A percentile compares a stretch with the other conserved stretches of the same genome.
Evolutionary conservation across 768 basidiomycete genomes (phyloP).

Genomic region (Russula virescens): DNA sequence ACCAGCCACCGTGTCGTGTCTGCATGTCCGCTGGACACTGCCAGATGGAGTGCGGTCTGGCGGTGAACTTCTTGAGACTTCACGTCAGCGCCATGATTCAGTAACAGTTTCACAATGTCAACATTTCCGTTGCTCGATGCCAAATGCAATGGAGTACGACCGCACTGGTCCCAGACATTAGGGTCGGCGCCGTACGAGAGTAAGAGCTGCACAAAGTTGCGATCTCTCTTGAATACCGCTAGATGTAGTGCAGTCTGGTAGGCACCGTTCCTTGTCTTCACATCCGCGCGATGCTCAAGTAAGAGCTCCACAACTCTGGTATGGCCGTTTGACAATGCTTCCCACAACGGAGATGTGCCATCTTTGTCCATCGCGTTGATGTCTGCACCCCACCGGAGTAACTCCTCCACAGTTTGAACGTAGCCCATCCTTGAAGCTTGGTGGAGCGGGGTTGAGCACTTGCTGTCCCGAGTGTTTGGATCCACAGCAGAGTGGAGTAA

Average conservation of each 20-base stretch:
- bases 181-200: not conserved
- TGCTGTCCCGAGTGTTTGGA: not conserved
- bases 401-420: not conserved
- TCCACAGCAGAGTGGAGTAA: not conserved
- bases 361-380: not conserved
- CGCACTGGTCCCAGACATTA: not conserved
- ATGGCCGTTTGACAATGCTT: not conserved
- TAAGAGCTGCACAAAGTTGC: not conserved
- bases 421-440: not conserved
- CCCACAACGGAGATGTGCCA: not conserved
- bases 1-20: not conserved
- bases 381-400: not conserved
- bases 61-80: not conserved
- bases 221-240: not conserved
- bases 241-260: not conserved
- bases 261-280: not conserved
- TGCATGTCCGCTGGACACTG: not conserved
- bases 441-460: not conserved
- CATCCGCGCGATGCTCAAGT: not conserved
- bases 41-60: not conserved
- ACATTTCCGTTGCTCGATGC: not conserved
- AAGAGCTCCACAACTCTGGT: not conserved
- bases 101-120: not conserved
- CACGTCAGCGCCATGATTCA: not conserved
- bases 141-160: not conserved